A percentile compares a stretch with the other conserved stretches of the same genome.
phyloP scores from a whole-genome alignment of 805 yeast genomes.

The Priceomyces carsonii region DNA sequence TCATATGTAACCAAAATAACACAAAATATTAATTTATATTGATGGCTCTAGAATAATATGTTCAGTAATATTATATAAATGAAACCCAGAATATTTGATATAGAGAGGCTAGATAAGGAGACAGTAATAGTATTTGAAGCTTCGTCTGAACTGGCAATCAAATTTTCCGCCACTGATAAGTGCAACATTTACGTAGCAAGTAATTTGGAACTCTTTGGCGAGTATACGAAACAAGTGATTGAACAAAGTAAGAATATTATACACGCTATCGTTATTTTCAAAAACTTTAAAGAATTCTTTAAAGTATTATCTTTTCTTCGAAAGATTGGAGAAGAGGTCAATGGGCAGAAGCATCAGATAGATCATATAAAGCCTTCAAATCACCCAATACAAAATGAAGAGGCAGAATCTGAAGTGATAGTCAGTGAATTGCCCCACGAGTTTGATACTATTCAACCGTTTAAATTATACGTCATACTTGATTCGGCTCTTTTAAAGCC shows the following conservation, averaged over 20 bases:
- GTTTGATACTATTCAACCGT: too few species aligned
- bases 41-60: too few species aligned
- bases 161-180: constrained; percentile 8
- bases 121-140: constrained; percentile 5
- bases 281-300: constrained; percentile 11
- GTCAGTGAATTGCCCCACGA: too few species aligned
- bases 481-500: constrained; percentile 13
- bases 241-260: constrained; percentile 2
- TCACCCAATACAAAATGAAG: too few species aligned
- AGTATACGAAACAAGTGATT: constrained; percentile 11
- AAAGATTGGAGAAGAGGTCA: too few species aligned
- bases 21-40: too few species aligned
- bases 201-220: constrained; percentile 12
- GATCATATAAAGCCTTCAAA: too few species aligned
- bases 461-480: constrained; percentile 17
- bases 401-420: too few species aligned
- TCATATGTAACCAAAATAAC: too few species aligned
- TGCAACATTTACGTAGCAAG: constrained; percentile 17
- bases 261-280: constrained; percentile 11
- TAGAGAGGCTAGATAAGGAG: background rate
- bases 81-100: constrained; percentile 5
- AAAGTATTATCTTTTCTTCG: constrained; percentile 8
- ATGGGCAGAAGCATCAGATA: too few species aligned
- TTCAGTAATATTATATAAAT: too few species aligned
- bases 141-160: constrained; percentile 11